phyloP scores from a whole-genome alignment of 306 rosid species.

The Vigna radiata region DNA sequence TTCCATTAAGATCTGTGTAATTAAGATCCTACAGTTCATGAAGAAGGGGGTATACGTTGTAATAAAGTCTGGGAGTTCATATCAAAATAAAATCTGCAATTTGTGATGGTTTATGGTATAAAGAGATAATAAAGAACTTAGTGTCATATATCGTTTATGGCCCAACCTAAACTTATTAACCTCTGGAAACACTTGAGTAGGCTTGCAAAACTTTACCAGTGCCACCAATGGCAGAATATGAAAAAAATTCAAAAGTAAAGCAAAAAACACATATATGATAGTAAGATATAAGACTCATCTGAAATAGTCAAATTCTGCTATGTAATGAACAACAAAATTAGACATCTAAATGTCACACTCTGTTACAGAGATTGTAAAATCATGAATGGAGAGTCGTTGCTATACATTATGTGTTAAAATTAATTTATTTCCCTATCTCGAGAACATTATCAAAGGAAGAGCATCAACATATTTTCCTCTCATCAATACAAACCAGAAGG shows the following conservation, averaged over 20 bases:
- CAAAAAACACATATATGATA: neutral
- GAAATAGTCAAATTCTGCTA: too few relatives aligned
- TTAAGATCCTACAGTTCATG: neutral
- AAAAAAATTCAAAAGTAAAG: neutral
- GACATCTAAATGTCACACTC: neutral
- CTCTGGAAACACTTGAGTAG: neutral
- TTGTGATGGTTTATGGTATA: neutral
- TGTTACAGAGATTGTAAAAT: too few relatives aligned
- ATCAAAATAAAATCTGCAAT: slow-evolving; percentile 1
- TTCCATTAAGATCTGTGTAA: neutral
- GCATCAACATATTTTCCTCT: too few relatives aligned
- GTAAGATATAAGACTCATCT: too few relatives aligned
- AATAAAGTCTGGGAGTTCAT: slow-evolving; percentile 6
- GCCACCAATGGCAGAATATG: neutral
- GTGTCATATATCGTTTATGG: neutral
- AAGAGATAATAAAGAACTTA: neutral
- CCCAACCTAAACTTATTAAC: too few relatives aligned
- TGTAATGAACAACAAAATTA: neutral
- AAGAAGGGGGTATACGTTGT: neutral
- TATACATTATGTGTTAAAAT: too few relatives aligned
- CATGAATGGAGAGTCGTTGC: too few relatives aligned
- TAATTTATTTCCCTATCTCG: too few relatives aligned
- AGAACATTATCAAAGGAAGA: too few relatives aligned
- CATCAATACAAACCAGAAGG: too few relatives aligned
- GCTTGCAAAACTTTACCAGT: neutral